phyloP scores from a whole-genome alignment of 2,329 filamentous ascomycete species.

The Epichloe bromicola region DNA sequence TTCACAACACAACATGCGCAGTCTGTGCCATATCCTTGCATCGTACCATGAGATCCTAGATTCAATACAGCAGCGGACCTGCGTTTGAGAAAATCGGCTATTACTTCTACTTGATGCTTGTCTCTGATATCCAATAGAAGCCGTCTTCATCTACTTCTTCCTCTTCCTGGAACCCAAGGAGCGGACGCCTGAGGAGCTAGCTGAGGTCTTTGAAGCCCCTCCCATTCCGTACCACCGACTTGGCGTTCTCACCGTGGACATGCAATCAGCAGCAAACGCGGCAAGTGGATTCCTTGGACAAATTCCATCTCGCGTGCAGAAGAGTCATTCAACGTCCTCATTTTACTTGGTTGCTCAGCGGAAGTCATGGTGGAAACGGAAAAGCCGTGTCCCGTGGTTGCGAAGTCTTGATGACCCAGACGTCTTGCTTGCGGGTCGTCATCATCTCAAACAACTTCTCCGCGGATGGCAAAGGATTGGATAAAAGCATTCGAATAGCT shows the following conservation, averaged over 20 bases:
- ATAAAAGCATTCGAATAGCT: conserved; percentile 29
- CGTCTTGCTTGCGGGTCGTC: conserved; percentile 24
- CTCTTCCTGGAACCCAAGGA: conserved; percentile 33
- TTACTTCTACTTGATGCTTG: conserved; percentile 32
- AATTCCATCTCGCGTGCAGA: conserved; percentile 34
- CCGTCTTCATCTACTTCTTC: conserved; percentile 33
- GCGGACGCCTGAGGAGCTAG: conserved; percentile 23
- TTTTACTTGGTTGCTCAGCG: conserved; percentile 35
- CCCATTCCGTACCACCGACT: conserved; percentile 25
- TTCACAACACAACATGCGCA: too few relatives aligned
- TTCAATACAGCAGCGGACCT: conserved; percentile 28
- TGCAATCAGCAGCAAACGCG: conserved; percentile 20
- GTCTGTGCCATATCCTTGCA: conserved; percentile 19
- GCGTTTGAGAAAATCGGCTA: conserved; percentile 30
- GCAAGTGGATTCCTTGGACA: conserved; percentile 36
- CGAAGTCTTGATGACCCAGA: conserved; percentile 25
- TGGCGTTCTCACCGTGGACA: conserved; percentile 26
- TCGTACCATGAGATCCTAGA: conserved; percentile 18
- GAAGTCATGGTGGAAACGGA: conserved; percentile 15
- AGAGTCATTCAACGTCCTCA: conserved; percentile 41
- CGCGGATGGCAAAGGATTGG: conserved; percentile 28
- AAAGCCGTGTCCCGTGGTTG: conserved; percentile 24
- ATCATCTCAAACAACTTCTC: conserved; percentile 27
- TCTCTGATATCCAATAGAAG: conserved; percentile 32
- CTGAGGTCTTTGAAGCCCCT: too few relatives aligned